A percentile compares a stretch with the other conserved stretches of the same genome.
Evolutionary conservation across 129 eudicot genomes (phyloP).

Genomic region (Ambrosia trifida): DNA sequence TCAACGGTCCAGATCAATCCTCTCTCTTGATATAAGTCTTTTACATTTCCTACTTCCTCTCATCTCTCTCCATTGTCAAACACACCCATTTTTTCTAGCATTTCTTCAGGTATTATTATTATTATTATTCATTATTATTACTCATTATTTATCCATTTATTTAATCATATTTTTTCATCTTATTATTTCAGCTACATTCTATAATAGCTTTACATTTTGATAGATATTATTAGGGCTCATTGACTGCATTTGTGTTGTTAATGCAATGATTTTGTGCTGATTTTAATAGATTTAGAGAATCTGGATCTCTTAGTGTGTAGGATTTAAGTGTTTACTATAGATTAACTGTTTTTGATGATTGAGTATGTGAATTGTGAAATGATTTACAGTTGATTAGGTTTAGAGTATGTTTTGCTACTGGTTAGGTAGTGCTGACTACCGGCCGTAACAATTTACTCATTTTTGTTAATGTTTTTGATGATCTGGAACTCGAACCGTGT

Average conservation of each 20-base stretch:
- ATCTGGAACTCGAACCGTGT: no score
- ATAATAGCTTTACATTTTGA: background rate
- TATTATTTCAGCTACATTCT: background rate
- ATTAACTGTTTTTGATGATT: background rate
- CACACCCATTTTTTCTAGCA: background rate
- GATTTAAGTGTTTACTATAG: no score
- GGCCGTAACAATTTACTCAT: background rate
- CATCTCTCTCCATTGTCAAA: background rate
- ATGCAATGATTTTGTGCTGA: background rate
- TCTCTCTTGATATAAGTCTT: conserved; percentile 16
- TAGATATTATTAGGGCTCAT: background rate
- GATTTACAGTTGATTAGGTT: conserved; percentile 5
- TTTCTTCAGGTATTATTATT: conserved; percentile 1
- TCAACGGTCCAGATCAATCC: conserved; percentile 20
- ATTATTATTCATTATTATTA: background rate
- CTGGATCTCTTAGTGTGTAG: no score
- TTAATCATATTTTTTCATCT: background rate
- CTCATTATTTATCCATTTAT: background rate
- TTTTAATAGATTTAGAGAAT: background rate
- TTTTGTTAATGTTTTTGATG: background rate
- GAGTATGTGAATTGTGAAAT: background rate
- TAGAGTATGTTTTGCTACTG: background rate
- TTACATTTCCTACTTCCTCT: conserved; percentile 9
- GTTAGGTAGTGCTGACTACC: no score
- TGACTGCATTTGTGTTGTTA: conserved; percentile 3